A percentile compares a stretch with the other conserved stretches of the same genome.
phyloP scores from a whole-genome alignment of 148 eudicot genomes.

The Heliamphora exappendiculata region DNA sequence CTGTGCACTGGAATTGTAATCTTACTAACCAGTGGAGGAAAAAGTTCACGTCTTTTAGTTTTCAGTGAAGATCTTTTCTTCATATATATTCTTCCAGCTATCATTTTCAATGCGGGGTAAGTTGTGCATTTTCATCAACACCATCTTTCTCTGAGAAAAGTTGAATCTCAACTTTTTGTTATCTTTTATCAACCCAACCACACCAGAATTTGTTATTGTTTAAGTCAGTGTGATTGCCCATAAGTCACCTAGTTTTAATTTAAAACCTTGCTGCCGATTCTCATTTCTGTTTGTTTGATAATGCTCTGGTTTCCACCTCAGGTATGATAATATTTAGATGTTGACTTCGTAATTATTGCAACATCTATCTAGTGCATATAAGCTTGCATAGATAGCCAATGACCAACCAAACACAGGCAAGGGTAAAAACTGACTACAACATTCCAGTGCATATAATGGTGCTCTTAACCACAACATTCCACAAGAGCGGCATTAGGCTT shows the following conservation, averaged over 20 bases:
- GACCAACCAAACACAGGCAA: too few relatives aligned
- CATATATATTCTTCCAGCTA: slow-evolving; percentile 77
- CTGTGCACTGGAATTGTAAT: slow-evolving; percentile 55
- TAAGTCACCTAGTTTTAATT: background rate
- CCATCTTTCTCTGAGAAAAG: background rate
- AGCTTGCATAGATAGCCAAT: too few relatives aligned
- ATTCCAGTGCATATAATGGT: background rate
- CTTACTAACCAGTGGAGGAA: slow-evolving; percentile 49
- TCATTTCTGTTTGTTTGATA: background rate
- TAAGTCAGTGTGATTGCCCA: background rate
- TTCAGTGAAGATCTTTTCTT: slow-evolving; percentile 89
- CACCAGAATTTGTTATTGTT: background rate
- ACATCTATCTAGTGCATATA: background rate
- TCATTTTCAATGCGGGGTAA: slow-evolving; percentile 90
- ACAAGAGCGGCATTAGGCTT: background rate
- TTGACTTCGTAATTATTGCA: background rate
- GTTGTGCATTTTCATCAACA: slow-evolving; percentile 7
- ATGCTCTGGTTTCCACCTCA: background rate
- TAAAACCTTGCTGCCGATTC: background rate
- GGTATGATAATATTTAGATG: background rate
- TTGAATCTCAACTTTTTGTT: background rate
- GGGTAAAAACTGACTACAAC: too few relatives aligned
- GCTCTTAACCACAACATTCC: background rate
- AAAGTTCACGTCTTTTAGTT: slow-evolving; percentile 57
- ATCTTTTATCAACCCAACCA: background rate